phyloP scores from a whole-genome alignment of 2,329 filamentous ascomycete species.

The Aspergillus udagawae region DNA sequence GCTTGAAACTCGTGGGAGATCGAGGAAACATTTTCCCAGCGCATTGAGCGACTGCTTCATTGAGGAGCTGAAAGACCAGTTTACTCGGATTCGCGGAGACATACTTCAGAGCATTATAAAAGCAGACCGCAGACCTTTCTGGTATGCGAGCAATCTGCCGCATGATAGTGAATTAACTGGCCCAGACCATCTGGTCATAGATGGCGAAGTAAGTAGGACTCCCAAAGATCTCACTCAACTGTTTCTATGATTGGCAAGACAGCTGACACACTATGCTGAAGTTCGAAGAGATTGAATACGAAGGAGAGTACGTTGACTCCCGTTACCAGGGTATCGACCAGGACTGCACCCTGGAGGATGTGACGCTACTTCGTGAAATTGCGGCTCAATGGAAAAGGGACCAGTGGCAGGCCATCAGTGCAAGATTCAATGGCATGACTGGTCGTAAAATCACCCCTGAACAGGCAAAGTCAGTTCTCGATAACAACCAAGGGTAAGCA shows the following conservation, averaged over 20 bases:
- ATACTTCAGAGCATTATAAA: no score
- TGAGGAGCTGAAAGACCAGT: conserved; percentile 22
- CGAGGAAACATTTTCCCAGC: conserved; percentile 22
- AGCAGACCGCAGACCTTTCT: no score
- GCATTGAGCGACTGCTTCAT: conserved; percentile 19
- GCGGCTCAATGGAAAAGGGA: conserved; percentile 40
- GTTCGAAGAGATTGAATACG: neutral
- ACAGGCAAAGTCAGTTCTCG: conserved; percentile 24
- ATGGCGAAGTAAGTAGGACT: conserved; percentile 11
- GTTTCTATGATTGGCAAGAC: neutral
- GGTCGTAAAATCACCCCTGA: conserved; percentile 43
- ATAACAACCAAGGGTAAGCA: conserved; percentile 3
- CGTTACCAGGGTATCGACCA: conserved; percentile 18
- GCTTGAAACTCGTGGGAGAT: conserved; percentile 15
- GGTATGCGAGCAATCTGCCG: no score
- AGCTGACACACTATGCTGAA: neutral
- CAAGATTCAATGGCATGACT: conserved; percentile 48
- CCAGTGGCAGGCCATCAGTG: conserved; percentile 47
- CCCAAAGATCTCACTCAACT: neutral
- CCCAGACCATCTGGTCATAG: conserved; percentile 9
- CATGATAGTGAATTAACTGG: no score
- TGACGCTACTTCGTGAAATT: conserved; percentile 39
- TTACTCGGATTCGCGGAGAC: conserved; percentile 6
- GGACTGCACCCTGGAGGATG: conserved; percentile 22
- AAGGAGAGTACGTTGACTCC: neutral